Percentiles rank a stretch among this genome's conserved stretches.
These are phyloP conservation scores for Suillus occidentalis DNA, from an alignment of 768 basidiomycete species.

Conservation along the genomic window DNA sequence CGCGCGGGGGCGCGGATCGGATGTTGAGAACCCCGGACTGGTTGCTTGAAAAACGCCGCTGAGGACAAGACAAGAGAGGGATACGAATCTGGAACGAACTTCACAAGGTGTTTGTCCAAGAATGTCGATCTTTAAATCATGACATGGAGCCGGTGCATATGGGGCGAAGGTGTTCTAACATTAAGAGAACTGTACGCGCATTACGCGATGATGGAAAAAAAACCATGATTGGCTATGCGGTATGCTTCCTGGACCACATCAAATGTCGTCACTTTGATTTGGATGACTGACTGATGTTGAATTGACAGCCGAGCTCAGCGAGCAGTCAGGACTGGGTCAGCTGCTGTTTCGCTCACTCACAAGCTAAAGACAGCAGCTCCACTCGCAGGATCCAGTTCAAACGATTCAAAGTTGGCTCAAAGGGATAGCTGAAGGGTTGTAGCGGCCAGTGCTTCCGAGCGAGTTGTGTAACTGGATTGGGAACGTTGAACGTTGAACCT, in stretches of 20 bases:
- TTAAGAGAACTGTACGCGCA: too few species aligned
- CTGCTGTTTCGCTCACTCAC: slow-evolving; percentile 4
- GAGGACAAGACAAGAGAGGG: neutral
- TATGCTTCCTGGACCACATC: too few species aligned
- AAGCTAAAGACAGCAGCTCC: neutral
- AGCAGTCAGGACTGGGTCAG: neutral
- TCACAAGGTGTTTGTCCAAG: neutral
- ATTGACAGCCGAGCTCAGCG: too few species aligned
- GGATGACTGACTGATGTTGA: neutral
- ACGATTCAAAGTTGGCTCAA: neutral
- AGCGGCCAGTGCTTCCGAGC: neutral
- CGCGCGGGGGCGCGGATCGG: too few species aligned
- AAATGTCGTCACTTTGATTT: neutral
- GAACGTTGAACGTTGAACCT: neutral
- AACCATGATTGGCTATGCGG: too few species aligned
- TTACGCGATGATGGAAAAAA: too few species aligned
- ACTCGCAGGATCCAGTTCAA: neutral
- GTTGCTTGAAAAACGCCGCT: neutral
- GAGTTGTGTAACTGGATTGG: neutral
- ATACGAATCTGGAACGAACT: neutral
- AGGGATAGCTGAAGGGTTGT: neutral
- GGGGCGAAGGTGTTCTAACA: slow-evolving; percentile 2
- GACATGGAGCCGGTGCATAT: slow-evolving; percentile 6
- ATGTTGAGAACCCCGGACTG: neutral
- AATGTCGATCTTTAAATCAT: neutral